A percentile compares a stretch with the other conserved stretches of the same genome.
These are phyloP conservation scores for Globisporangium nunn DNA, from an alignment of 352 stramenopile species.

Conservation along the genomic window DNA sequence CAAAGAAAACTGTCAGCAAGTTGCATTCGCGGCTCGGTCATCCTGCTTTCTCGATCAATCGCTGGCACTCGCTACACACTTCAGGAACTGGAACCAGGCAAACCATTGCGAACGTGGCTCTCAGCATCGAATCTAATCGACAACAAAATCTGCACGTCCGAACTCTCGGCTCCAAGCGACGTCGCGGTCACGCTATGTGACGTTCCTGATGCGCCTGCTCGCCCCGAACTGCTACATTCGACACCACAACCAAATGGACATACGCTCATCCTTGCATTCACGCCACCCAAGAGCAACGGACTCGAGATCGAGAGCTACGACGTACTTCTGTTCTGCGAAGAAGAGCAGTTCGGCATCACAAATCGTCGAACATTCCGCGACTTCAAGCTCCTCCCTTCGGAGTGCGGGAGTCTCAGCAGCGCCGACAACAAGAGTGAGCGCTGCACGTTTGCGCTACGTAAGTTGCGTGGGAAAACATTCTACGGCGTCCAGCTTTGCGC, in stretches of 20 bases:
- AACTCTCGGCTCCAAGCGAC: slow-evolving; percentile 32
- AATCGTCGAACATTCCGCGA: slow-evolving; percentile 34
- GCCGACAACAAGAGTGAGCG: neutral
- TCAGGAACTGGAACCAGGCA: slow-evolving; percentile 27
- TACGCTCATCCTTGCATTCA: slow-evolving; percentile 31
- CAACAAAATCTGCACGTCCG: slow-evolving; percentile 41
- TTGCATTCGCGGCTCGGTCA: slow-evolving; percentile 3
- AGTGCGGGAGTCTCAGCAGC: slow-evolving; percentile 12
- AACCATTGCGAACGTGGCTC: slow-evolving; percentile 33
- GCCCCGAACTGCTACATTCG: slow-evolving; percentile 18
- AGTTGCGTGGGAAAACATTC: slow-evolving; percentile 32
- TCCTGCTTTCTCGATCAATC: slow-evolving; percentile 46
- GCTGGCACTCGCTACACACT: slow-evolving; percentile 40
- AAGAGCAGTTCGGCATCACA: slow-evolving; percentile 50
- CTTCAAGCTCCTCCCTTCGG: slow-evolving; percentile 15
- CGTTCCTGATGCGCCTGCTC: slow-evolving; percentile 28
- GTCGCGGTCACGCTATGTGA: slow-evolving; percentile 33
- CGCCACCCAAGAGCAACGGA: slow-evolving; percentile 42
- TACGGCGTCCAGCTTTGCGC: slow-evolving; percentile 43
- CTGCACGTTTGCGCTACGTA: slow-evolving; percentile 17
- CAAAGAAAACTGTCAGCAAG: no score
- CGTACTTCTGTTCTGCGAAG: slow-evolving; percentile 38
- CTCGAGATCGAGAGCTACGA: slow-evolving; percentile 38
- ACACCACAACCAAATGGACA: slow-evolving; percentile 18
- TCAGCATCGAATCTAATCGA: slow-evolving; percentile 57